phyloP scores from a whole-genome alignment of 1,284 basidiomycete species.

The Ceratobasidium sp. region DNA sequence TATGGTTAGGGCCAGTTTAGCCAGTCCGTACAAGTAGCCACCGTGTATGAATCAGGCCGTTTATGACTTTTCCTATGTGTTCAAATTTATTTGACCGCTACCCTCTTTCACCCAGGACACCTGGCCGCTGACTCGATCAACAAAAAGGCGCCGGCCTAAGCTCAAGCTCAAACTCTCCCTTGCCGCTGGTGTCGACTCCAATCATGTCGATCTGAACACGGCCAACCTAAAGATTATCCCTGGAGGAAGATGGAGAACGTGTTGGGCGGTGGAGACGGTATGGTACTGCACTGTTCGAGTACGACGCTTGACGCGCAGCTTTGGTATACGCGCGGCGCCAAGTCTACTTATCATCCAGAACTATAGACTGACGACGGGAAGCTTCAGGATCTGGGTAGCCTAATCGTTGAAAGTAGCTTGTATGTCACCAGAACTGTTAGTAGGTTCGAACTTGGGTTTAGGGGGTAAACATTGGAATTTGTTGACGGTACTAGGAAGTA shows the following conservation, averaged over 20 bases:
- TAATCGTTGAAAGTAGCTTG: slow-evolving; percentile 79
- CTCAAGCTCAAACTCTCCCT: slow-evolving; percentile 93
- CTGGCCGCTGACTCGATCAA: slow-evolving; percentile 52
- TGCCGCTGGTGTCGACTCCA: slow-evolving; percentile 95
- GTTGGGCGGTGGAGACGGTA: slow-evolving; percentile 83
- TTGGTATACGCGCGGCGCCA: slow-evolving; percentile 87
- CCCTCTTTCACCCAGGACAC: slow-evolving; percentile 94
- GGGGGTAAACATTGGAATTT: too few species aligned
- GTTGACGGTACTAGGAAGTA: too few species aligned
- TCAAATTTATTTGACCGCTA: slow-evolving; percentile 70
- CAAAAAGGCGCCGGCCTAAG: slow-evolving; percentile 83
- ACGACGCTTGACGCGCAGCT: slow-evolving; percentile 93
- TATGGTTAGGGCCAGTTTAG: too few species aligned
- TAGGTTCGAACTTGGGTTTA: neutral
- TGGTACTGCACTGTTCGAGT: slow-evolving; percentile 80
- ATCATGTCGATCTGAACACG: slow-evolving; percentile 92
- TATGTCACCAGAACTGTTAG: slow-evolving; percentile 58
- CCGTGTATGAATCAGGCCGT: too few species aligned
- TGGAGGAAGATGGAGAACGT: slow-evolving; percentile 89
- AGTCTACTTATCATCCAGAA: slow-evolving; percentile 78
- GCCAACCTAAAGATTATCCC: slow-evolving; percentile 87
- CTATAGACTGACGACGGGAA: slow-evolving; percentile 74
- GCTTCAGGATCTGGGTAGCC: slow-evolving; percentile 80
- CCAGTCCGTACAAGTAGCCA: too few species aligned
- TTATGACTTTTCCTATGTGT: too few species aligned